A percentile compares a stretch with the other conserved stretches of the same genome.
These are phyloP conservation scores for Taphrina pruni DNA, from an alignment of 1,139 yeast species.

Conservation along the genomic window DNA sequence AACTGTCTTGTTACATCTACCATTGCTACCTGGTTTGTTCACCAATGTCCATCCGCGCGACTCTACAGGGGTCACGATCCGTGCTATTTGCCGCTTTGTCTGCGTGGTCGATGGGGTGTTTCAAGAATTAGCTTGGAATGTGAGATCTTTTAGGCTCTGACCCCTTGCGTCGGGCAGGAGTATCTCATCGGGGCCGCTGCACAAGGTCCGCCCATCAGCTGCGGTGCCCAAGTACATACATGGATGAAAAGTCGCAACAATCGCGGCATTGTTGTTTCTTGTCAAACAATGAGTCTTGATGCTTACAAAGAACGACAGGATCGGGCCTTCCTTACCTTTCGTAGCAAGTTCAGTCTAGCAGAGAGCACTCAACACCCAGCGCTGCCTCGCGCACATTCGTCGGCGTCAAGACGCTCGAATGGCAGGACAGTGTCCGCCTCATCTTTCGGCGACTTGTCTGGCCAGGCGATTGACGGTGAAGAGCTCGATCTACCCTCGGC, in stretches of 20 bases:
- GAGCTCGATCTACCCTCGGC: constrained; percentile 1
- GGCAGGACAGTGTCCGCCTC: constrained; percentile 6
- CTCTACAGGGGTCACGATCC: not conserved
- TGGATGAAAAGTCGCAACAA: constrained; percentile 8
- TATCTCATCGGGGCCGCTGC: not conserved
- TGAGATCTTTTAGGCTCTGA: not conserved
- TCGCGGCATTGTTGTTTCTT: not conserved
- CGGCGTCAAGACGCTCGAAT: not conserved
- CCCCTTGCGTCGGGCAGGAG: constrained; percentile 1
- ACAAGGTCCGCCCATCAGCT: not conserved
- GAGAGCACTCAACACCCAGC: not conserved
- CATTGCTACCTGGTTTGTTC: too few species aligned
- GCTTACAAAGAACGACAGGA: constrained; percentile 35
- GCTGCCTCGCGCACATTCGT: not conserved
- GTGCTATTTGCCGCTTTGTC: not conserved
- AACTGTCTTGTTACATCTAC: too few species aligned
- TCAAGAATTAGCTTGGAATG: constrained; percentile 2
- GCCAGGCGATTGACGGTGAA: not conserved
- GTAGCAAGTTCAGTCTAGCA: constrained; percentile 12
- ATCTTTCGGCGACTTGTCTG: constrained; percentile 10
- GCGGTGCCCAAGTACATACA: constrained; percentile 6
- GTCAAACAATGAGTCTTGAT: constrained; percentile 29
- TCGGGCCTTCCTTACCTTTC: constrained; percentile 34
- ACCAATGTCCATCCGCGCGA: too few species aligned
- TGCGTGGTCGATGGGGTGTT: not conserved